A percentile compares a stretch with the other conserved stretches of the same genome.
phyloP scores from a whole-genome alignment of 208 protist species.

The Leishmania tarentolae region DNA sequence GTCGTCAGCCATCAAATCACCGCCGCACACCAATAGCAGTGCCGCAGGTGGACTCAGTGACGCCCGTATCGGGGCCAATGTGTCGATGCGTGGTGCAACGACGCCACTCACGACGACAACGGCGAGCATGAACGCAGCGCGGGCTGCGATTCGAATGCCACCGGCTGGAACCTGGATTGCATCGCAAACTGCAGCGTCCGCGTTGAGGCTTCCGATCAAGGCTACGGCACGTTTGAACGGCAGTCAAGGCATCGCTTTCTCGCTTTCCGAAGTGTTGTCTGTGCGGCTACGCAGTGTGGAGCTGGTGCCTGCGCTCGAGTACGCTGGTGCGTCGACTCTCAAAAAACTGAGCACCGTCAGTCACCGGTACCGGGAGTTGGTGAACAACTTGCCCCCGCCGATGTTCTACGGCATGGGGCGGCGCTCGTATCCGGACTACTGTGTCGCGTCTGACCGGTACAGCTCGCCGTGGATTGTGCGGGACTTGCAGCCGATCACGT shows the following conservation, averaged over 20 bases:
- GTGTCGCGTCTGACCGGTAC: slow-evolving; percentile 42
- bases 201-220: slow-evolving; percentile 33
- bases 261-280: slow-evolving; percentile 51
- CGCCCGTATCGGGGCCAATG: background rate
- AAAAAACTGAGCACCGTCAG: slow-evolving; percentile 75
- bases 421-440: slow-evolving; percentile 79
- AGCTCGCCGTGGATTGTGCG: slow-evolving; percentile 71
- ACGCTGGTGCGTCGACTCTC: slow-evolving; percentile 54
- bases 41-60: slow-evolving; percentile 1
- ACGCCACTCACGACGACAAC: slow-evolving; percentile 28
- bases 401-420: slow-evolving; percentile 55
- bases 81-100: slow-evolving; percentile 20
- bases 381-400: slow-evolving; percentile 71
- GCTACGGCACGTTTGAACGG: slow-evolving; percentile 22
- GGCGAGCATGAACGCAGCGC: slow-evolving; percentile 25
- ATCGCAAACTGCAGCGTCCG: slow-evolving; percentile 27
- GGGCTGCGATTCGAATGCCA: slow-evolving; percentile 16
- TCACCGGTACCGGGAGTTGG: slow-evolving; percentile 55
- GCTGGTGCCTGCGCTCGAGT: slow-evolving; percentile 72
- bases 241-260: slow-evolving; percentile 40
- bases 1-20: slow-evolving; percentile 16
- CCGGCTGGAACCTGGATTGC: slow-evolving; percentile 34
- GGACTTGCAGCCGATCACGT: slow-evolving; percentile 54
- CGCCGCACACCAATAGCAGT: slow-evolving; percentile 3
- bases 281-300: slow-evolving; percentile 66